Base-by-base conservation (phyloP, 768 basidiomycete genomes). In the Pisolithus sp. region DNA sequence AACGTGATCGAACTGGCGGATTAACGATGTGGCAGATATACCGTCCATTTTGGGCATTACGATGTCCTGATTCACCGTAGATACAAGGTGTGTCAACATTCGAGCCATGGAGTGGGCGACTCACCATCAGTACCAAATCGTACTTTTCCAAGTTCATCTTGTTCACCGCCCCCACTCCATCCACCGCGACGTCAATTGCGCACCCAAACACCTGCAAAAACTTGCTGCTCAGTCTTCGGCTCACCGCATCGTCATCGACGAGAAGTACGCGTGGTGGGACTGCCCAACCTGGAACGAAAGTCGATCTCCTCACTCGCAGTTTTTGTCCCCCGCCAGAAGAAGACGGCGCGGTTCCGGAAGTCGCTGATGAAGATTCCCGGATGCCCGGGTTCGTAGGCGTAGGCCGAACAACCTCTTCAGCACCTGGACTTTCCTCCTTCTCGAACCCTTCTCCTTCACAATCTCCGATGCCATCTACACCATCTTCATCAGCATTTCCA, bases 111-210 rank as follows among this genome's bases (percentile, higher is more conserved):
- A 41, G 37, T 49, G 13, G 2, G n/a, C 47, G 15, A 74, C 82
- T 40, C 57, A 89, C 90, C 94, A 97, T 97, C 52, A 98, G 66
- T 55, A 96, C 93, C 63, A 98, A 68, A 69, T 98, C 95, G 66
- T 96, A 97, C 73, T 93, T 93, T 61, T 89, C 90, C 65, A 89
- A 65, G 70, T 95, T 94, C 92, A 97, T 96, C 78, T 92, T 95
- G 59, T 87, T 86, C 49, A 98, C 93, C 0, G 95, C 95, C 1
- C 82, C 83, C 5, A 91, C 80, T 0, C 94, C 95, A 65, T 97
- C 93, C 36, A 93, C 90, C 2, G 93, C 95, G 38, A 95, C 87
- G 59, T 97, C 95, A 51, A 87, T 93, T 60, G 85, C 83, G 68
- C 94, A 96, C 37, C 95, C 95, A 68, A 94, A 93, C 41, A 96